Evolutionary conservation across 768 basidiomycete species (phyloP).

Genomic region (Floccularia luteovirens): DNA sequence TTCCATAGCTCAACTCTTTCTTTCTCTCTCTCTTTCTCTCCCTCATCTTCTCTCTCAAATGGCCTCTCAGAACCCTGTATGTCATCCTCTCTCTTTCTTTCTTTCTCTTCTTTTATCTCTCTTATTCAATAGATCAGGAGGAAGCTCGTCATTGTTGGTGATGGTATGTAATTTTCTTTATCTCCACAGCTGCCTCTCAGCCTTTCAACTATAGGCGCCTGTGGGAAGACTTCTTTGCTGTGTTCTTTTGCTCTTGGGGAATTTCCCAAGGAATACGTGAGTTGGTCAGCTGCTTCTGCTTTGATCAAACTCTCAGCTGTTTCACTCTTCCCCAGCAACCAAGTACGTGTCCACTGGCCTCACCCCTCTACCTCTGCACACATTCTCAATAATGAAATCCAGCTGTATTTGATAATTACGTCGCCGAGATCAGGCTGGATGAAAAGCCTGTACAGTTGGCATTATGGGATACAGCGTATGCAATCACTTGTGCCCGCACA

Average conservation of each 20-base stretch:
- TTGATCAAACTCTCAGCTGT: slow-evolving; percentile 6
- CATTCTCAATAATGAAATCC: slow-evolving; percentile 10
- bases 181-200: slow-evolving; percentile 12
- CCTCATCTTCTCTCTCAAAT: slow-evolving; percentile 12
- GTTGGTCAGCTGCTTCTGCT: slow-evolving; percentile 23
- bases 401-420: slow-evolving; percentile 99
- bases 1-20: slow-evolving; percentile 7
- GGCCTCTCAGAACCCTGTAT: slow-evolving; percentile 53
- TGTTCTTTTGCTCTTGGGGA: slow-evolving; percentile 92
- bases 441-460: slow-evolving; percentile 97
- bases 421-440: slow-evolving; percentile 95
- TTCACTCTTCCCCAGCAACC: slow-evolving; percentile 38
- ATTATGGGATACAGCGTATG: slow-evolving; percentile 98
- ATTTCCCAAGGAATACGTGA: slow-evolving; percentile 93
- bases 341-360: slow-evolving; percentile 28
- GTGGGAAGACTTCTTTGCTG: slow-evolving; percentile 90
- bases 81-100: slow-evolving; percentile 17
- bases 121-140: slow-evolving; percentile 62
- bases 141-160: slow-evolving; percentile 95
- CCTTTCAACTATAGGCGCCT: slow-evolving; percentile 56
- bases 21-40: slow-evolving; percentile 10
- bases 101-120: slow-evolving; percentile 5
- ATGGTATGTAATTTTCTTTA: slow-evolving; percentile 52
- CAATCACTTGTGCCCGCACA: slow-evolving; percentile 13
- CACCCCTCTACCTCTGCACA: slow-evolving; percentile 9